These are phyloP conservation scores for Puya raimondii DNA, from an alignment of 176 grass and related monocot species.

Conservation along the genomic window DNA sequence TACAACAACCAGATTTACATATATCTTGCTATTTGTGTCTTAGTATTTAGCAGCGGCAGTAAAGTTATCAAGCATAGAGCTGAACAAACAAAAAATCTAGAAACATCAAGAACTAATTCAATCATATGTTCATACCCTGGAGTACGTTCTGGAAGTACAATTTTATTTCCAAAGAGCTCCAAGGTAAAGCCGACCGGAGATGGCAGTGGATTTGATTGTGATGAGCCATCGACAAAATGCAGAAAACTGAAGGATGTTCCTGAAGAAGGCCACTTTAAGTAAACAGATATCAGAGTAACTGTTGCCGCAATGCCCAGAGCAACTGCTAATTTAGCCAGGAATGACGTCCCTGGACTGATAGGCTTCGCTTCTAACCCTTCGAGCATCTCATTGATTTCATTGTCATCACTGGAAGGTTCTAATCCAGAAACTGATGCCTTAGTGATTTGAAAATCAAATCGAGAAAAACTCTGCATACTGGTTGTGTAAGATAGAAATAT, in stretches of 20 bases:
- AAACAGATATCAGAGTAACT: conserved; percentile 37
- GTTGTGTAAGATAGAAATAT: conserved; percentile 3
- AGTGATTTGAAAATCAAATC: conserved; percentile 6
- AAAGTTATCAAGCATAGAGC: not conserved
- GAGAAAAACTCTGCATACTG: conserved; percentile 23
- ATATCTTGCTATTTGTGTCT: not conserved
- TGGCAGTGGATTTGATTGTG: conserved; percentile 30
- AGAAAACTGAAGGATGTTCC: conserved; percentile 51
- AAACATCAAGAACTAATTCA: not conserved
- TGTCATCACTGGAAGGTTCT: conserved; percentile 29
- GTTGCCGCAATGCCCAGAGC: conserved; percentile 48
- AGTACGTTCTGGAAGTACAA: conserved; percentile 62
- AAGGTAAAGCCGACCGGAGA: conserved; percentile 40
- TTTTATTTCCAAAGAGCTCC: conserved; percentile 51
- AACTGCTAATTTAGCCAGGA: conserved; percentile 56
- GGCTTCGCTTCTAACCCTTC: conserved; percentile 31
- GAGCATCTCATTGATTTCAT: conserved; percentile 37
- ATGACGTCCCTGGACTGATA: conserved; percentile 23
- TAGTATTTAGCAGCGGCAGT: not conserved
- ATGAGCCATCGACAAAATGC: conserved; percentile 45
- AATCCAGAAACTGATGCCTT: conserved; percentile 30
- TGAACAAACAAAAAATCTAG: not conserved
- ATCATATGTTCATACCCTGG: conserved; percentile 49
- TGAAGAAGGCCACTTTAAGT: conserved; percentile 33
- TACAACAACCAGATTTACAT: too few species aligned